These are phyloP conservation scores for Tricholoma sp. DNA, from an alignment of 768 basidiomycete species.

Conservation along the genomic window DNA sequence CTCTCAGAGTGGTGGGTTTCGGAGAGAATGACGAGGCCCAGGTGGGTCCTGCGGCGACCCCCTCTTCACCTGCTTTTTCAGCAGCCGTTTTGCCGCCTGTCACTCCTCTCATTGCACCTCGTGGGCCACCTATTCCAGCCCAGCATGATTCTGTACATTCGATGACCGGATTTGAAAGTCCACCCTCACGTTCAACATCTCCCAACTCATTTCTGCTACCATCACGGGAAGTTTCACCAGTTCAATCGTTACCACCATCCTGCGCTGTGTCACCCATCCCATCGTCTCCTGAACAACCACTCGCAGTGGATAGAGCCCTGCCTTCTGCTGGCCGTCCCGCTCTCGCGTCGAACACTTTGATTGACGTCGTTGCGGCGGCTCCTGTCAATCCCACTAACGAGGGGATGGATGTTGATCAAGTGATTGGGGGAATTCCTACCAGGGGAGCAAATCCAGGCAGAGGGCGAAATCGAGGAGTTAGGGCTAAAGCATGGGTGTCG, in stretches of 20 bases:
- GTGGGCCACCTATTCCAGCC: neutral
- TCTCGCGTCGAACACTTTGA: neutral
- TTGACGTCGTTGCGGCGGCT: neutral
- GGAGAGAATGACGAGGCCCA: neutral
- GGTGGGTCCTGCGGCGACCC: neutral
- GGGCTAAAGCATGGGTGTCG: neutral
- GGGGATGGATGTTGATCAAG: neutral
- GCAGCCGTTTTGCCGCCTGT: neutral
- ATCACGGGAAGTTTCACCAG: neutral
- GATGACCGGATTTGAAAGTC: neutral
- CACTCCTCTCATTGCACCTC: neutral
- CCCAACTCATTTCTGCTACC: neutral
- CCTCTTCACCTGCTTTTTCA: neutral
- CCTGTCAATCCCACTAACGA: neutral
- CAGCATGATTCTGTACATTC: neutral
- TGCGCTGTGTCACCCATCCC: neutral
- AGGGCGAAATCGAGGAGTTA: neutral
- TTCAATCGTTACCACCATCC: neutral
- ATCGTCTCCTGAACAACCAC: neutral
- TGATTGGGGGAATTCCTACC: neutral
- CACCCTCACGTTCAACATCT: neutral
- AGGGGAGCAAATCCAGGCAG: neutral
- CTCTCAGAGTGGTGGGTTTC: neutral
- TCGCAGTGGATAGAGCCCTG: neutral
- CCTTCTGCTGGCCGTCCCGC: neutral